Percentiles rank a stretch among this genome's conserved stretches.
phyloP scores from a whole-genome alignment of 805 yeast species.

The Candida easanensis region DNA sequence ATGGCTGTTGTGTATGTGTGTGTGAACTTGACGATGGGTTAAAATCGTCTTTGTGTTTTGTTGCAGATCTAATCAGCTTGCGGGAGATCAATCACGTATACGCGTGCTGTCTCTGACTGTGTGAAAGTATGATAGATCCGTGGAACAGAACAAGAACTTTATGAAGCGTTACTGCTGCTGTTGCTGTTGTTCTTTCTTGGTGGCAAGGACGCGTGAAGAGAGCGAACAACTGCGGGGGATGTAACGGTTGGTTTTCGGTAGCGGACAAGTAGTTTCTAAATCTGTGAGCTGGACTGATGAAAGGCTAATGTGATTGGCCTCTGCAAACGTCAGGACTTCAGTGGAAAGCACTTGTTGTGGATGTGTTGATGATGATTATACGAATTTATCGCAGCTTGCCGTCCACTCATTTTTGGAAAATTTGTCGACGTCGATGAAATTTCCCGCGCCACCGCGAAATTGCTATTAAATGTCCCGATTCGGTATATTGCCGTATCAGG shows the following conservation, averaged over 20 bases:
- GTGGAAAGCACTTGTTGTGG: neutral
- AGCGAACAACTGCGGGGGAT: neutral
- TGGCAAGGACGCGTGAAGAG: constrained; percentile 1
- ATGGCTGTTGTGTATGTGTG: constrained; percentile 13
- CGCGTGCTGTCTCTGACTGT: constrained; percentile 4
- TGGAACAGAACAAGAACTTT: neutral
- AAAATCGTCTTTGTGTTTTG: constrained; percentile 1
- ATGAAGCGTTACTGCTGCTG: neutral
- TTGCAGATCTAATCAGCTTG: neutral
- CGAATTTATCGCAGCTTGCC: neutral
- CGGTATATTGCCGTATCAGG: constrained; percentile 1
- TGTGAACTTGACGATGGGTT: no score
- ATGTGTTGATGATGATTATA: constrained; percentile 1
- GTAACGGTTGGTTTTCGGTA: no score
- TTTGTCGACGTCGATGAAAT: constrained; percentile 16
- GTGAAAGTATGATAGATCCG: neutral
- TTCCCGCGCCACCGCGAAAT: constrained; percentile 4
- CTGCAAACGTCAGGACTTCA: neutral
- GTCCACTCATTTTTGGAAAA: constrained; percentile 9
- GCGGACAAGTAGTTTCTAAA: neutral
- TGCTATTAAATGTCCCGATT: constrained; percentile 1
- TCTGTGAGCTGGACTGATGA: neutral
- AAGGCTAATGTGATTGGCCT: neutral
- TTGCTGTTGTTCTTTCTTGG: constrained; percentile 1
- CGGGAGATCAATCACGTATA: neutral